A percentile compares a stretch with the other conserved stretches of the same genome.
These are phyloP conservation scores for Bacidia gigantensis DNA, from an alignment of 495 filamentous ascomycete genomes.

Conservation along the genomic window DNA sequence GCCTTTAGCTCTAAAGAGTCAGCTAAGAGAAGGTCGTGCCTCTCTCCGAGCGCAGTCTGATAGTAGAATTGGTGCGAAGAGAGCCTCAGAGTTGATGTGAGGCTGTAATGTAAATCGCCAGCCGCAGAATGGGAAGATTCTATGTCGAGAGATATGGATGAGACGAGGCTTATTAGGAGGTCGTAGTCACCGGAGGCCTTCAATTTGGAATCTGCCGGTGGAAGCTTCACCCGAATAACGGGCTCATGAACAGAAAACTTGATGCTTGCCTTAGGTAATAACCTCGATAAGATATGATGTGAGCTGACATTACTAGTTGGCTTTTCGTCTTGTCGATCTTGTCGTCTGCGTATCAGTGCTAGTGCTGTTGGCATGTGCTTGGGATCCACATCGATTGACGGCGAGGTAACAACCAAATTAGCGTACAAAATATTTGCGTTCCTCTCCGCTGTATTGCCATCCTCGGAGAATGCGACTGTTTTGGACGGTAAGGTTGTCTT, in stretches of 20 bases:
- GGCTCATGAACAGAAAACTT: slow-evolving; percentile 96
- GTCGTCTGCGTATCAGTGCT: slow-evolving; percentile 50
- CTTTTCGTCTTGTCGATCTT: slow-evolving; percentile 34
- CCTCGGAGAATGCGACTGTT: slow-evolving; percentile 66
- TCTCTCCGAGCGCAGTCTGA: slow-evolving; percentile 65
- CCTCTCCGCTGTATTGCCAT: slow-evolving; percentile 63
- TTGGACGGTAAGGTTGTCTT: slow-evolving; percentile 93
- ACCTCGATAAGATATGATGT: slow-evolving; percentile 69
- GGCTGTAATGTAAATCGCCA: slow-evolving; percentile 72
- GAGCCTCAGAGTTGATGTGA: slow-evolving; percentile 68
- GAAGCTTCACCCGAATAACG: slow-evolving; percentile 76
- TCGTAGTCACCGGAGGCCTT: slow-evolving; percentile 58
- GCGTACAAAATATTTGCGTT: slow-evolving; percentile 96
- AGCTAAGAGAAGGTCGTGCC: slow-evolving; percentile 73
- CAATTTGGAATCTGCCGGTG: slow-evolving; percentile 49
- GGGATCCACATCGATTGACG: slow-evolving; percentile 88
- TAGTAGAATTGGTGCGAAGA: slow-evolving; percentile 91
- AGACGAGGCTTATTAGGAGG: slow-evolving; percentile 84
- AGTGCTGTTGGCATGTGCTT: slow-evolving; percentile 77
- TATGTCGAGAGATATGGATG: slow-evolving; percentile 78
- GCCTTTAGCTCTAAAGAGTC: slow-evolving; percentile 77
- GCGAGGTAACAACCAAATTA: slow-evolving; percentile 90
- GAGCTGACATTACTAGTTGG: slow-evolving; percentile 20
- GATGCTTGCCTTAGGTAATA: slow-evolving; percentile 86
- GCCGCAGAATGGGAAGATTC: slow-evolving; percentile 87